Conservation (phyloP, 257 asterid genomes). For the Fraxinus excelsior region DNA sequence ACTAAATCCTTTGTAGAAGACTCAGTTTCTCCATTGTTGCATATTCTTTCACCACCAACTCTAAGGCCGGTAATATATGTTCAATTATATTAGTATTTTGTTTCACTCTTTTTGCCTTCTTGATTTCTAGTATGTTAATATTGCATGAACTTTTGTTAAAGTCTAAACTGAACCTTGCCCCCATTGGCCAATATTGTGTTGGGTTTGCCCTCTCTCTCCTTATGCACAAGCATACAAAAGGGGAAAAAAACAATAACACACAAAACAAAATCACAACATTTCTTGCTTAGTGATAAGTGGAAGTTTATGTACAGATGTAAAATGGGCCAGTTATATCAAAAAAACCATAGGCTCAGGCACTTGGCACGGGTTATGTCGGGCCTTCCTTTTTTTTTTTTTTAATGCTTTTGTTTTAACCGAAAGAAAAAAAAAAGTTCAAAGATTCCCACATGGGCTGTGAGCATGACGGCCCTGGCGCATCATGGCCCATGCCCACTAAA, state of each 20-base stretch:
- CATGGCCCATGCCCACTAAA: background rate
- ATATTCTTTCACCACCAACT: conserved; percentile 84
- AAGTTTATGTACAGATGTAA: background rate
- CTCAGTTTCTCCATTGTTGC: conserved; percentile 71
- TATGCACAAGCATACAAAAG: too few relatives aligned
- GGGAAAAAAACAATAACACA: too few relatives aligned
- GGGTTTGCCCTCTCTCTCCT: too few relatives aligned
- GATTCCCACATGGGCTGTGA: background rate
- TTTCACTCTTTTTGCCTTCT: conserved; percentile 22
- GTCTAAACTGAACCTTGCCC: conserved; percentile 2
- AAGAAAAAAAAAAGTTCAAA: background rate
- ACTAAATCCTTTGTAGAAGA: conserved; percentile 79
- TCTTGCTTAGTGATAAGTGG: background rate
- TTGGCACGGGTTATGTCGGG: background rate
- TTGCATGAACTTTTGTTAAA: conserved; percentile 5
- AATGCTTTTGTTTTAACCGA: background rate
- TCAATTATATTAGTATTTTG: conserved; percentile 6
- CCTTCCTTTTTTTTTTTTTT: background rate
- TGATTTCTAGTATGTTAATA: background rate
- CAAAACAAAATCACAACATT: too few relatives aligned
- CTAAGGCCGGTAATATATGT: conserved; percentile 74
- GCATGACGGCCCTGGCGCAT: background rate
- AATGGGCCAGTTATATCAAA: background rate
- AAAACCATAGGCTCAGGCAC: background rate
- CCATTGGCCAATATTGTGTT: background rate